Conservation (phyloP, 2,329 filamentous ascomycete species). For the Ophiostoma piceae region DNA sequence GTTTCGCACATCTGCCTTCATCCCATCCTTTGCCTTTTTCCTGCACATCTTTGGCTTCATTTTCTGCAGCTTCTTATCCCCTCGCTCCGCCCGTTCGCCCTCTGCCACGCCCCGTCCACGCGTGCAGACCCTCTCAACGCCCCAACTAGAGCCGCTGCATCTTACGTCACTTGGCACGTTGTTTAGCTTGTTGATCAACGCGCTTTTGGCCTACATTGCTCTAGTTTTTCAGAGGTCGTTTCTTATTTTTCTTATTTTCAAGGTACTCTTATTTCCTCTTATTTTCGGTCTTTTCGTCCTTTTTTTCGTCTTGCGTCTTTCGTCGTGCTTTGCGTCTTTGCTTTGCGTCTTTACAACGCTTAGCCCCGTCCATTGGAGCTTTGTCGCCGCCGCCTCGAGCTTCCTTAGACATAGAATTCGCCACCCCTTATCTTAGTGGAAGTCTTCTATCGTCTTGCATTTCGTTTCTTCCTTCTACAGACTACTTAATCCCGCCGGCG, state of each 20-base stretch:
- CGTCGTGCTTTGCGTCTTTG: no score
- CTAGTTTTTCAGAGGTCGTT: not conserved
- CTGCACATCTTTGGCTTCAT: conserved; percentile 3
- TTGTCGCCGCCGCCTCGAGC: not conserved
- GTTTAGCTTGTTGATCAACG: conserved; percentile 8
- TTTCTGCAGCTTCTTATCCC: not conserved
- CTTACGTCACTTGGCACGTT: conserved; percentile 14
- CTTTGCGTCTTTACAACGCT: not conserved
- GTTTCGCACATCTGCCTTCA: not conserved
- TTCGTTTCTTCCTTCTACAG: not conserved
- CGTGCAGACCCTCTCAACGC: not conserved
- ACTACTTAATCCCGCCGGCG: not conserved
- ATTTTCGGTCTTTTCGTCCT: not conserved
- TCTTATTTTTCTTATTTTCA: not conserved
- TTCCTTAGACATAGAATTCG: not conserved
- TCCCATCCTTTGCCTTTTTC: not conserved
- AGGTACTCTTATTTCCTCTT: not conserved
- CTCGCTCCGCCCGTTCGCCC: not conserved
- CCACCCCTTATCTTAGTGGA: not conserved
- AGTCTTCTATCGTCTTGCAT: not conserved
- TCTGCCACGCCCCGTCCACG: not conserved
- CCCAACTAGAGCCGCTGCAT: not conserved
- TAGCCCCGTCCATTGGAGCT: not conserved
- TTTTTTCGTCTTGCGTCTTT: no score
- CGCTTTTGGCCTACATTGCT: not conserved